phyloP scores from a whole-genome alignment of 345 rosid genomes.

The Pistacia atlantica region DNA sequence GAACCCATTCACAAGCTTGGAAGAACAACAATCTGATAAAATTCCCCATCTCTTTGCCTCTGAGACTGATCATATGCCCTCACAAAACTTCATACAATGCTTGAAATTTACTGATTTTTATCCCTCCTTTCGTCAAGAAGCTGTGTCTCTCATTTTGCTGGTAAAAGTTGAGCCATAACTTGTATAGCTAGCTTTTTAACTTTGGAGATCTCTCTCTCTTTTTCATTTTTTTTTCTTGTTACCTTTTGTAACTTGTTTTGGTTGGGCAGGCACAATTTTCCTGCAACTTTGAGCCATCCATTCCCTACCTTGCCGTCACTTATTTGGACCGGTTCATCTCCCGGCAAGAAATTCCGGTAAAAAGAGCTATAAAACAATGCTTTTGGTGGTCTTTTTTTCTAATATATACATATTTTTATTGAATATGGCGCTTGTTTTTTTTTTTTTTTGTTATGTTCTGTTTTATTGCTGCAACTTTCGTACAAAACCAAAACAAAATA shows the following conservation, averaged over 20 bases:
- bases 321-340: conserved; percentile 52
- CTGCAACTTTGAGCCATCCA: conserved; percentile 34
- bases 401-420: too few relatives aligned
- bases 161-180: conserved; percentile 15
- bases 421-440: background rate
- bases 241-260: conserved; percentile 11
- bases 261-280: conserved; percentile 26
- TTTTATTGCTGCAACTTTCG: background rate
- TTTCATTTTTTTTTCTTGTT: background rate
- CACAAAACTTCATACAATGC: background rate
- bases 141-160: conserved; percentile 44
- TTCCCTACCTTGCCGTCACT: conserved; percentile 49
- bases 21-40: conserved; percentile 19
- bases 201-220: background rate
- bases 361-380: background rate
- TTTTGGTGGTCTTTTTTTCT: too few relatives aligned
- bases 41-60: background rate
- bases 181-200: background rate
- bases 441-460: conserved; percentile 4
- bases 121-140: conserved; percentile 43
- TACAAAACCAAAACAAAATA: too few relatives aligned
- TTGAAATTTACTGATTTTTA: conserved; percentile 21
- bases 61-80: background rate
- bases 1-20: conserved; percentile 40
- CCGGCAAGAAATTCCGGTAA: conserved; percentile 40